Evolutionary conservation across 345 rosid species (phyloP).

Genomic region (Pistacia vera): DNA sequence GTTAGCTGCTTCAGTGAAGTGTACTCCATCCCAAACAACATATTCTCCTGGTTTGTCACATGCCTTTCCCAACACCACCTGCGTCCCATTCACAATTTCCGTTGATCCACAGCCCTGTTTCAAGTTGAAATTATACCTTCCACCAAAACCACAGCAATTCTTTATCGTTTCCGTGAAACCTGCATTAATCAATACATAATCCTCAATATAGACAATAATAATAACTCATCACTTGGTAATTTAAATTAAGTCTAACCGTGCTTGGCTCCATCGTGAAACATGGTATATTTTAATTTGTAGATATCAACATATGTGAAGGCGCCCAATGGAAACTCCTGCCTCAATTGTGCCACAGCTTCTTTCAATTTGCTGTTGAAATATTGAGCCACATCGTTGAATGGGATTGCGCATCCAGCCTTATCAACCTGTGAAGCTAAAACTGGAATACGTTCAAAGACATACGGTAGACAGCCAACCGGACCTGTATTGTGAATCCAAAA

Average conservation of each 20-base stretch:
- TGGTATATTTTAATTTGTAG: constrained; percentile 52
- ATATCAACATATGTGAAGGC: constrained; percentile 62
- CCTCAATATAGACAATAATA: too few species aligned
- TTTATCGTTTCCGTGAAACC: constrained; percentile 65
- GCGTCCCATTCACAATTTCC: constrained; percentile 42
- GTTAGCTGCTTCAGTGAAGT: constrained; percentile 53
- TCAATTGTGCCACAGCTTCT: constrained; percentile 41
- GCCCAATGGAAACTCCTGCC: constrained; percentile 45
- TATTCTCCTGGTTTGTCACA: constrained; percentile 42
- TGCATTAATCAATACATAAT: constrained; percentile 4
- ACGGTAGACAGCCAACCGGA: constrained; percentile 72
- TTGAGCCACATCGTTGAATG: constrained; percentile 64
- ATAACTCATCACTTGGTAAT: background rate
- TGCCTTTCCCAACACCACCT: constrained; percentile 51
- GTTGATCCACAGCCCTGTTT: constrained; percentile 56
- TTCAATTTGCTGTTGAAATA: constrained; percentile 49
- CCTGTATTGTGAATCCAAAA: constrained; percentile 83
- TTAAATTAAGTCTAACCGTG: constrained; percentile 5
- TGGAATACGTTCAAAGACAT: constrained; percentile 55
- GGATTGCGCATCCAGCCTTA: constrained; percentile 51
- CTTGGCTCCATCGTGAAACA: constrained; percentile 32
- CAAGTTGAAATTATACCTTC: constrained; percentile 65
- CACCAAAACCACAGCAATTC: constrained; percentile 84
- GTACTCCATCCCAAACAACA: constrained; percentile 60
- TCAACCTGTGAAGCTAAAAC: constrained; percentile 50